These are phyloP conservation scores for Colletotrichum sp. DNA, from an alignment of 2,329 filamentous ascomycete species.

Conservation along the genomic window DNA sequence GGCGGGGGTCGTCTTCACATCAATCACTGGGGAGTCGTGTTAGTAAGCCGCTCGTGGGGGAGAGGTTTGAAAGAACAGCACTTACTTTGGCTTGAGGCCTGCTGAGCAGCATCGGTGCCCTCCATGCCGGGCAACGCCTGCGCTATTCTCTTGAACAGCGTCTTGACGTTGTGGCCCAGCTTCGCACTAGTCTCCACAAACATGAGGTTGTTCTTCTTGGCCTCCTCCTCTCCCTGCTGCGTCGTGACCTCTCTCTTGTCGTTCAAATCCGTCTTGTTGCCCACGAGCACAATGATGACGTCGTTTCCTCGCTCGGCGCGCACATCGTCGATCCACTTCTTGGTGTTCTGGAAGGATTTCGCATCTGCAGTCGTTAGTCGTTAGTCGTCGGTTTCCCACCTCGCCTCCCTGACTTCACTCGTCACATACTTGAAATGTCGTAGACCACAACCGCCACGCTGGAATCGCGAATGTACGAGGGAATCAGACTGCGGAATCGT, in stretches of 20 bases:
- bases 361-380: slow-evolving; percentile 58
- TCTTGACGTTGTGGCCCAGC: slow-evolving; percentile 97
- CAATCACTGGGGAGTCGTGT: slow-evolving; percentile 70
- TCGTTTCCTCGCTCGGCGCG: slow-evolving; percentile 96
- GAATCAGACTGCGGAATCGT: slow-evolving; percentile 94
- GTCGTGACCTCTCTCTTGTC: slow-evolving; percentile 98
- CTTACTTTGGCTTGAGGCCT: slow-evolving; percentile 78
- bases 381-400: neutral
- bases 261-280: slow-evolving; percentile 98
- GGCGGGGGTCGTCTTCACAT: slow-evolving; percentile 83
- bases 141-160: slow-evolving; percentile 95
- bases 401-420: neutral
- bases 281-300: slow-evolving; percentile 97
- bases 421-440: slow-evolving; percentile 80
- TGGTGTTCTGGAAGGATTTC: slow-evolving; percentile 97
- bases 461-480: slow-evolving; percentile 97
- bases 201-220: slow-evolving; percentile 97
- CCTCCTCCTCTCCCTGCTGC: slow-evolving; percentile 95
- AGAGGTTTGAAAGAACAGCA: slow-evolving; percentile 24
- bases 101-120: slow-evolving; percentile 78
- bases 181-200: slow-evolving; percentile 99
- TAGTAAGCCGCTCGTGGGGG: slow-evolving; percentile 23
- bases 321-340: slow-evolving; percentile 99
- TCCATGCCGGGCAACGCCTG: slow-evolving; percentile 98
- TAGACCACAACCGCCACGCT: slow-evolving; percentile 98